phyloP scores from a whole-genome alignment of 768 basidiomycete genomes.

The Phylloporus arenicola region DNA sequence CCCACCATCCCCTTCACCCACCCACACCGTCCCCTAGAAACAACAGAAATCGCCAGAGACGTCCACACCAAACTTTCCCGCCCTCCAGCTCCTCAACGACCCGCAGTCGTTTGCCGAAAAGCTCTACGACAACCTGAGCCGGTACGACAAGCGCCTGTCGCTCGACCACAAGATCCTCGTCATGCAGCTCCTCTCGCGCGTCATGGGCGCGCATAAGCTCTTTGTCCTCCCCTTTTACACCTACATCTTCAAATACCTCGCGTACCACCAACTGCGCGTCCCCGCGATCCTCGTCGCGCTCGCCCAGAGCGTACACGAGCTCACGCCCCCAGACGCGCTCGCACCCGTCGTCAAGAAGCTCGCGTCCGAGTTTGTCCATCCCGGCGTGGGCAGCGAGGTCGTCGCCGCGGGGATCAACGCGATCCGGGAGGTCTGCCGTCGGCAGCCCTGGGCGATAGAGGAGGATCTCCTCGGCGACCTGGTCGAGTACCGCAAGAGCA shows the following conservation, averaged over 20 bases:
- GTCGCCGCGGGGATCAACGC: constrained; percentile 96
- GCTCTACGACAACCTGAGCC: constrained; percentile 77
- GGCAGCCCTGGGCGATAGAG: constrained; percentile 97
- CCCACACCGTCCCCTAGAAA: constrained; percentile 35
- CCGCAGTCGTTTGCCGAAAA: constrained; percentile 95
- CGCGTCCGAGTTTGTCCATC: constrained; percentile 94
- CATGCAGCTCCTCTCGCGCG: constrained; percentile 93
- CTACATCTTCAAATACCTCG: constrained; percentile 91
- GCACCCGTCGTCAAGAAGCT: constrained; percentile 87
- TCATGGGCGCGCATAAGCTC: constrained; percentile 90
- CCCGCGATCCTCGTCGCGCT: constrained; percentile 91
- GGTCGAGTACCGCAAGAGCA: constrained; percentile 91
- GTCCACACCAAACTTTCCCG: constrained; percentile 73
- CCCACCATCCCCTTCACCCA: too few relatives aligned
- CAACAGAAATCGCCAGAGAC: constrained; percentile 23
- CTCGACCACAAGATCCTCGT: constrained; percentile 96
- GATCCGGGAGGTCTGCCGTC: constrained; percentile 87
- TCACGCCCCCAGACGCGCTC: constrained; percentile 90
- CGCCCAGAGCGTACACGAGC: constrained; percentile 90
- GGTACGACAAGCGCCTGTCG: constrained; percentile 90
- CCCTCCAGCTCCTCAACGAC: constrained; percentile 87
- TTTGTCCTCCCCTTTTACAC: constrained; percentile 94
- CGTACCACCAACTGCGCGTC: constrained; percentile 85
- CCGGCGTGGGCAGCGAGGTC: constrained; percentile 92
- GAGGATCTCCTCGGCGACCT: constrained; percentile 89